Percentiles rank a stretch among this genome's conserved stretches.
Conservation (phyloP, 2,329 filamentous ascomycete genomes). For the Hypoxylon sp. region DNA sequence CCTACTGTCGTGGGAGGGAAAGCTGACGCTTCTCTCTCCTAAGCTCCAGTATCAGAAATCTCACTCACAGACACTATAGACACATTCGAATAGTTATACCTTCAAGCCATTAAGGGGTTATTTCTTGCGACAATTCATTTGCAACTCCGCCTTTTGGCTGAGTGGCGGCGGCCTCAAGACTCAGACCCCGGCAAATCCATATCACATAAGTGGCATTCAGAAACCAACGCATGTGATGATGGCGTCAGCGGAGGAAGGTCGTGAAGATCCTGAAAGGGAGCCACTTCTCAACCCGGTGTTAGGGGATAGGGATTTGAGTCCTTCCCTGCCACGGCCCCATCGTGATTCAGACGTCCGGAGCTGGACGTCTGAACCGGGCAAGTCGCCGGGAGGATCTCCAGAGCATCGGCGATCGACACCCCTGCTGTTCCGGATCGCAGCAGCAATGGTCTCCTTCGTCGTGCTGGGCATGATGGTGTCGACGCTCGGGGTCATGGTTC, state of each 20-base stretch:
- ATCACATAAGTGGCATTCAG: not conserved
- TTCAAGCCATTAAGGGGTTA: not conserved
- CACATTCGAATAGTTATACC: not conserved
- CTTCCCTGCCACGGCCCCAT: not conserved
- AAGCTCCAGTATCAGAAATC: not conserved
- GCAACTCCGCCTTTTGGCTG: not conserved
- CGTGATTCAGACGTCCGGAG: not conserved
- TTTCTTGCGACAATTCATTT: not conserved
- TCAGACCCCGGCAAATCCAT: not conserved
- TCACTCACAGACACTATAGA: not conserved
- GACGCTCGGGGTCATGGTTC: slow-evolving; percentile 54
- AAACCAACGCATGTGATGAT: slow-evolving; percentile 4
- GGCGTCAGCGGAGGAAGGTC: slow-evolving; percentile 8
- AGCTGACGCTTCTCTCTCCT: not conserved
- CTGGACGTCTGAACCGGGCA: slow-evolving; percentile 8
- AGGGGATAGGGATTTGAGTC: not conserved
- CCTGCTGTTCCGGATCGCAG: slow-evolving; percentile 28
- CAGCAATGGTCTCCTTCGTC: slow-evolving; percentile 44
- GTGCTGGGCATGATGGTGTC: slow-evolving; percentile 51
- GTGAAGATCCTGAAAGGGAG: slow-evolving; percentile 16
- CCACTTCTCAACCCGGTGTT: slow-evolving; percentile 17
- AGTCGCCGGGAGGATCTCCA: not conserved
- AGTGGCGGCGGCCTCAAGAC: not conserved
- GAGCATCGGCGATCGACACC: not conserved
- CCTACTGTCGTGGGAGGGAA: not conserved